Evolutionary conservation across 768 basidiomycete species (phyloP).

Genomic region (Kwoniella sp.): DNA sequence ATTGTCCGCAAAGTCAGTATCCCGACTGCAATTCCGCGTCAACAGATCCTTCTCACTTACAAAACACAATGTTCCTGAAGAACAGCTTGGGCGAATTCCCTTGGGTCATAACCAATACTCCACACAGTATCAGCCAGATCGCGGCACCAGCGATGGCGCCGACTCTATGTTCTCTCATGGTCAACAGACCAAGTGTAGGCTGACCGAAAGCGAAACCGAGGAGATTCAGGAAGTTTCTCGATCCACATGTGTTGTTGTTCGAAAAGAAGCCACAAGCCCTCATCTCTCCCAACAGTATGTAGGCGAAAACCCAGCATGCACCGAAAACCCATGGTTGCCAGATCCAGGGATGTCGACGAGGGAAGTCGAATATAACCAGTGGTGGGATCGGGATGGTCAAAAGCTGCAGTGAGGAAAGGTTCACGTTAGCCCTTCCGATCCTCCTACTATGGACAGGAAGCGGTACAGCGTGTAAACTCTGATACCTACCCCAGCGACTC

Average conservation of each 20-base stretch:
- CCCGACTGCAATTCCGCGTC: neutral
- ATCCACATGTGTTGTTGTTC: slow-evolving; percentile 37
- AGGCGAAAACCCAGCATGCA: slow-evolving; percentile 47
- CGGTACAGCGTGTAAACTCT: neutral
- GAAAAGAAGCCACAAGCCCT: slow-evolving; percentile 45
- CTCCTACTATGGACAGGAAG: too few species aligned
- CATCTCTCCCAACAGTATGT: slow-evolving; percentile 49
- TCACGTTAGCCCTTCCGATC: neutral
- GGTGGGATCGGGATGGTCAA: slow-evolving; percentile 46
- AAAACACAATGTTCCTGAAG: slow-evolving; percentile 57
- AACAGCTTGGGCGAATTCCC: slow-evolving; percentile 55
- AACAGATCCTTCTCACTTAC: slow-evolving; percentile 10
- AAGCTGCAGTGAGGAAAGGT: slow-evolving; percentile 21
- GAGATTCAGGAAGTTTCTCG: slow-evolving; percentile 54
- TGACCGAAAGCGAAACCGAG: slow-evolving; percentile 46
- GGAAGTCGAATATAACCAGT: slow-evolving; percentile 47
- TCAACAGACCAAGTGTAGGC: slow-evolving; percentile 53
- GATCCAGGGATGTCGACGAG: slow-evolving; percentile 31
- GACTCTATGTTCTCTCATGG: slow-evolving; percentile 54
- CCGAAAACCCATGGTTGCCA: slow-evolving; percentile 49
- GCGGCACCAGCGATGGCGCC: slow-evolving; percentile 45
- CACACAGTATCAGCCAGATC: slow-evolving; percentile 50
- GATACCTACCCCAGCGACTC: slow-evolving; percentile 42
- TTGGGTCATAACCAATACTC: slow-evolving; percentile 41
- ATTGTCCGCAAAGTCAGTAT: neutral